Evolutionary conservation across 345 rosid genomes (phyloP), one percentile per base, ranked within the genome.

Genomic region (Pseudoturritis turrita): DNA sequence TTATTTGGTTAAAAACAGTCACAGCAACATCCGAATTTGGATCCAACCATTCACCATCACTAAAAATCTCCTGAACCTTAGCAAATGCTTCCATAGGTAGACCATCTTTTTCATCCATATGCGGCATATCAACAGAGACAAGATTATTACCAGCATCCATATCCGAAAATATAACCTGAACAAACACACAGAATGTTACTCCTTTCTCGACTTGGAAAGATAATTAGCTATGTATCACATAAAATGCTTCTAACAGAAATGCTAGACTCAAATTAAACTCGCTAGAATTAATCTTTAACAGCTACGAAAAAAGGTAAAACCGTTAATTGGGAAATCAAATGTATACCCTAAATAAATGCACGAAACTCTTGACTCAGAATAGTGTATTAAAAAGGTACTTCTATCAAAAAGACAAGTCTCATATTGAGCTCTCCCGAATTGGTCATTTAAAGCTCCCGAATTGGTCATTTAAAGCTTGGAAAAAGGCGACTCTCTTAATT

Each of bases 161-260:
- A 60, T 90, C 91, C 17, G 96, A 85, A 73, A 88, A 88, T 40
- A 86, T 68, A 83, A 85, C 86, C 96, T 90, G 78, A 74, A 83
- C 31, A 68, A 75, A 81, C 18, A 72, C 53, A 68, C 37, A 76
- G 56, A 77, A 65, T 46, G 68, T 65, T 67, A 68, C 54, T 52
- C 6, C 18, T 43, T 35, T 49, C 67, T 60, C 45, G 39, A 73
- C 53, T 13, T 64, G 73, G 57, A 54, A 6, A 64, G 44, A 71
- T 14, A 47, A 46, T 62, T 19, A 53, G 31, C 17, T 17, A 21
- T 7, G 66, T 19, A 62, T 45, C 17, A 61, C 19, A 11, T 19
- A 40, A 54, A 37, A 18, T n/a, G 43, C 15, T 19, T 70, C 37
- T 33, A 57, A 59, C 40, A 70, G 49, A 22, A 26, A 57, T 14